Base-by-base conservation (phyloP, 768 basidiomycete species). In the Lentinula sp. region DNA sequence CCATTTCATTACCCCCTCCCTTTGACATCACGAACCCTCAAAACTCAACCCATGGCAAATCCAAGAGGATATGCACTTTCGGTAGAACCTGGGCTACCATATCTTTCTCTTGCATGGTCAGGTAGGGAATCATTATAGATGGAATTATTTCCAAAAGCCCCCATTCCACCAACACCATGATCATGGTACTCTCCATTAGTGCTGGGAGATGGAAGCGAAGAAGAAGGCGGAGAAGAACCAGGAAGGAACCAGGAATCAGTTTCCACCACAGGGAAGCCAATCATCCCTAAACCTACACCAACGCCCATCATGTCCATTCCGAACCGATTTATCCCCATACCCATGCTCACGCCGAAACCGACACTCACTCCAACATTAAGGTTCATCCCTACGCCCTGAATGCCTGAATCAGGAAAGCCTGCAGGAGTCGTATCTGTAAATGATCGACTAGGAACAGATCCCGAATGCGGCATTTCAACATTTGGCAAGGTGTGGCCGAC, bases 251-350 rank as follows among this genome's bases (percentile, higher is more conserved):
- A 59, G 0, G 57, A 50, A 9, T 59, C 57, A n/a, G 57, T 34
- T 50, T 59, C 57, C 55, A 56, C 16, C 6, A 39, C 40, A 16
- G 55, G 55, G 15, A 59, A 59, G 5, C 57, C 57, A 40, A 54
- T 50, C 59, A 60, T 54, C 31, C 59, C 49, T 21, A 60, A 51
- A 39, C 58, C 58, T 28, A 59, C 34, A n/a, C 59, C 59, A 34
- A 59, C 42, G 18, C 59, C 59, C 59, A 54, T 52, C 48, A 60
- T 45, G 37, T 52, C 50, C 34, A 59, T 21, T 43, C 57, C 37
- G 16, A 57, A 42, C 16, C 56, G 34, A 28, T 40, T 48, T 7
- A 51, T 52, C 35, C 50, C 59, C 59, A 56, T 54, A 11, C 53
- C 51, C 51, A 54, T 57, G 13, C 56, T 32, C 57, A 59, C 46